These are phyloP conservation scores for Ceratocystiopsis brevicomis DNA, from an alignment of 2,329 filamentous ascomycete genomes.

Conservation along the genomic window DNA sequence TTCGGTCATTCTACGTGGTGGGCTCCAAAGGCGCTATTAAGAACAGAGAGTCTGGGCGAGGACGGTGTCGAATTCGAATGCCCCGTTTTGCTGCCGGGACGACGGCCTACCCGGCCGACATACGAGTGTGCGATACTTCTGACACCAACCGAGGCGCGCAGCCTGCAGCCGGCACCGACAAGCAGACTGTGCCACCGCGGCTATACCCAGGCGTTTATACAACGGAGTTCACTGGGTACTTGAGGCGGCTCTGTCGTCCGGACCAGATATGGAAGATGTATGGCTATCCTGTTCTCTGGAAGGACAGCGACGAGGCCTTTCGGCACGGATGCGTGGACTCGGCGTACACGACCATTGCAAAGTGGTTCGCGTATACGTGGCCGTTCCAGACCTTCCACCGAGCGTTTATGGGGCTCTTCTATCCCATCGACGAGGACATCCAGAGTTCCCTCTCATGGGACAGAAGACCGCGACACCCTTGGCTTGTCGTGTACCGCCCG, in stretches of 20 bases:
- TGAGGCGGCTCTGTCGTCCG: too few relatives aligned
- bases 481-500: slow-evolving; percentile 30
- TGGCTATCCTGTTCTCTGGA: slow-evolving; percentile 22
- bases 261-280: slow-evolving; percentile 10
- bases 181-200: too few relatives aligned
- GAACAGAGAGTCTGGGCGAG: slow-evolving; percentile 6
- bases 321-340: slow-evolving; percentile 14
- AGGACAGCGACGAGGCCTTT: slow-evolving; percentile 20
- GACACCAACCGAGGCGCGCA: too few relatives aligned
- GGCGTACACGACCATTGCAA: slow-evolving; percentile 15
- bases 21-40: slow-evolving; percentile 21
- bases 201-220: too few relatives aligned
- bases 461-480: slow-evolving; percentile 23
- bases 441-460: too few relatives aligned
- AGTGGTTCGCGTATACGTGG: slow-evolving; percentile 18
- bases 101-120: slow-evolving; percentile 19
- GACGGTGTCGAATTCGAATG: slow-evolving; percentile 16
- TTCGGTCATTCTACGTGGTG: slow-evolving; percentile 35
- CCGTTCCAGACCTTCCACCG: slow-evolving; percentile 13
- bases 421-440: slow-evolving; percentile 23
- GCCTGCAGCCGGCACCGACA: neutral
- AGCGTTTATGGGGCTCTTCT: slow-evolving; percentile 29
- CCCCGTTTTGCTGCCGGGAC: slow-evolving; percentile 16
- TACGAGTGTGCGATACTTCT: slow-evolving; percentile 1
- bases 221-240: too few relatives aligned